phyloP scores from a whole-genome alignment of 2,329 filamentous ascomycete genomes.

The Aspergillus fumigatus region DNA sequence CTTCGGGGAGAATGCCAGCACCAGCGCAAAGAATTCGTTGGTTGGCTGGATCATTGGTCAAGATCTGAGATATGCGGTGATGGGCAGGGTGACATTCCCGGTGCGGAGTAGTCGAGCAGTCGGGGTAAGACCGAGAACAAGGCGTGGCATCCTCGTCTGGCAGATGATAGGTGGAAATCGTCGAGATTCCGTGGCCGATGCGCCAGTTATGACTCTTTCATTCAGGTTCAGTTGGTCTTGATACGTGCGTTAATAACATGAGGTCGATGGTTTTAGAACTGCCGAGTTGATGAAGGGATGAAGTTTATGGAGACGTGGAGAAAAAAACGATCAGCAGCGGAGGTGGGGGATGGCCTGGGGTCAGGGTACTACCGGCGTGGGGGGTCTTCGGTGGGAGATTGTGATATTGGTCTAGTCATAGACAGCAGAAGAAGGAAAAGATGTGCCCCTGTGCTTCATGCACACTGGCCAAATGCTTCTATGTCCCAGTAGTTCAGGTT shows the following conservation, averaged over 20 bases:
- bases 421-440: not conserved
- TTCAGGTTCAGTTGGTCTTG: not conserved
- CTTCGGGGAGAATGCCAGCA: not conserved
- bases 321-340: not conserved
- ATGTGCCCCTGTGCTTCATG: not conserved
- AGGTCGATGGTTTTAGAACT: not conserved
- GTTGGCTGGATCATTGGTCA: not conserved
- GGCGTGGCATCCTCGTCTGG: not conserved
- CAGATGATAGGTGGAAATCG: not conserved
- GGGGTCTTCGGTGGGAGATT: not conserved
- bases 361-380: not conserved
- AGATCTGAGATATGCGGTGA: not conserved
- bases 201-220: not conserved
- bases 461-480: not conserved
- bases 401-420: not conserved
- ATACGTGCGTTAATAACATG: not conserved
- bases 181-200: not conserved
- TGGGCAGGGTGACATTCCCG: not conserved
- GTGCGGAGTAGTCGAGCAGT: not conserved
- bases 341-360: not conserved
- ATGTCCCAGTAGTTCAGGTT: not conserved
- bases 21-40: not conserved
- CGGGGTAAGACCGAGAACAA: not conserved
- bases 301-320: not conserved
- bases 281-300: not conserved